phyloP scores from a whole-genome alignment of 208 protist genomes.

The Leishmania lainsoni region DNA sequence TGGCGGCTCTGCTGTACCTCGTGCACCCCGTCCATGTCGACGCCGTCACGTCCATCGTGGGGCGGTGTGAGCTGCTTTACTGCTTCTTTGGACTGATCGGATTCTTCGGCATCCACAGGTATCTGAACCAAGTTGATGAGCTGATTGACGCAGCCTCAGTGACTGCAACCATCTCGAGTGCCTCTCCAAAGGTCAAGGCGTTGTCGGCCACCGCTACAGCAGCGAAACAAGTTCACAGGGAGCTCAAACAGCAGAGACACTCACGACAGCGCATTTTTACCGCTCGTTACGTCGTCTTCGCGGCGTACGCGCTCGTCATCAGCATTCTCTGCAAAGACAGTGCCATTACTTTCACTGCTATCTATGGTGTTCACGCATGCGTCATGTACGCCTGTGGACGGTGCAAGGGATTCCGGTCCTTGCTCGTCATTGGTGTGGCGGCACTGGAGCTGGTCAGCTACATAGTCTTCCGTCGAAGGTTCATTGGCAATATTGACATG shows the following conservation, averaged over 20 bases:
- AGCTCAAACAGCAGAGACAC: neutral
- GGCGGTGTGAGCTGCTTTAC: slow-evolving; percentile 76
- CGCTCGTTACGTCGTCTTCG: slow-evolving; percentile 39
- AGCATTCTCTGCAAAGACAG: slow-evolving; percentile 75
- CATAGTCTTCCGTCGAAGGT: slow-evolving; percentile 44
- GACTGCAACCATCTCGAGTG: neutral
- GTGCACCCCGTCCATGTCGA: slow-evolving; percentile 90
- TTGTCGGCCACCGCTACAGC: neutral
- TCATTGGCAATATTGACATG: slow-evolving; percentile 62
- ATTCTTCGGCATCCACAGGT: slow-evolving; percentile 44
- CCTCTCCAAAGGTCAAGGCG: neutral
- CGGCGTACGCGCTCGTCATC: slow-evolving; percentile 11
- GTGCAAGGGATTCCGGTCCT: slow-evolving; percentile 10
- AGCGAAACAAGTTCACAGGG: neutral
- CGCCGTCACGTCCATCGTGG: slow-evolving; percentile 83
- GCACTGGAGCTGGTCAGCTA: slow-evolving; percentile 44
- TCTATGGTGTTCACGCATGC: slow-evolving; percentile 58
- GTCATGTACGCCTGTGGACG: slow-evolving; percentile 35
- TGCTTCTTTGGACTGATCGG: slow-evolving; percentile 62
- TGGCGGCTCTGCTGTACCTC: slow-evolving; percentile 64
- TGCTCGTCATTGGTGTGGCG: slow-evolving; percentile 21
- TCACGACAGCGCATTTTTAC: slow-evolving; percentile 21
- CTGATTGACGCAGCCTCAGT: neutral
- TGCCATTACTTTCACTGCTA: slow-evolving; percentile 68
- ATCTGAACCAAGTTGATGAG: slow-evolving; percentile 23